A percentile compares a stretch with the other conserved stretches of the same genome.
Conservation (phyloP, 2,329 filamentous ascomycete species). For the Beauveria medogensis region DNA sequence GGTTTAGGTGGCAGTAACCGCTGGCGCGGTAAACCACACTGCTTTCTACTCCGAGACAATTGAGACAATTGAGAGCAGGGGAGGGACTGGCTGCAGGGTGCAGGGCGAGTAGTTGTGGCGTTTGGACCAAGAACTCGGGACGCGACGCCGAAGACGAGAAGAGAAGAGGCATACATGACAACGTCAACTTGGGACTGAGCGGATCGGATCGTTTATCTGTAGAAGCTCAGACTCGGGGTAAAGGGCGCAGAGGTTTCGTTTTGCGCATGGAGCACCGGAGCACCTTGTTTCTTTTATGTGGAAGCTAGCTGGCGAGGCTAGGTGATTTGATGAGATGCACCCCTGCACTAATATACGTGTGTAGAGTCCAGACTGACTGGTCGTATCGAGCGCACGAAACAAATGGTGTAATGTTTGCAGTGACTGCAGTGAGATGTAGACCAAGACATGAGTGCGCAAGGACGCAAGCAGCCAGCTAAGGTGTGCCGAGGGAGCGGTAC, state of each 20-base stretch:
- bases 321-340: neutral
- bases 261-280: neutral
- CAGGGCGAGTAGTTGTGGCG: neutral
- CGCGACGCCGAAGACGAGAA: no score
- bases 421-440: neutral
- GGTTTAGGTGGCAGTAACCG: neutral
- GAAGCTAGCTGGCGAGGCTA: neutral
- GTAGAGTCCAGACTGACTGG: no score
- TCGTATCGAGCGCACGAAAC: neutral
- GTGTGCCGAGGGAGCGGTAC: neutral
- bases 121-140: neutral
- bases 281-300: neutral
- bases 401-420: neutral
- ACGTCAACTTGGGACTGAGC: neutral
- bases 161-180: neutral
- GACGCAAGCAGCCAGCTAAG: neutral
- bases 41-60: constrained; percentile 4
- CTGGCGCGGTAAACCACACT: neutral
- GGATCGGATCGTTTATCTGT: neutral
- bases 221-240: constrained; percentile 4
- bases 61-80: neutral
- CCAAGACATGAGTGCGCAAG: no score
- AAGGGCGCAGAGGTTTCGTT: neutral
- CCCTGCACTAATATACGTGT: neutral
- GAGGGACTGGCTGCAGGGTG: neutral